These are phyloP conservation scores for Pythium sp. DNA, from an alignment of 352 stramenopile genomes.

Conservation along the genomic window DNA sequence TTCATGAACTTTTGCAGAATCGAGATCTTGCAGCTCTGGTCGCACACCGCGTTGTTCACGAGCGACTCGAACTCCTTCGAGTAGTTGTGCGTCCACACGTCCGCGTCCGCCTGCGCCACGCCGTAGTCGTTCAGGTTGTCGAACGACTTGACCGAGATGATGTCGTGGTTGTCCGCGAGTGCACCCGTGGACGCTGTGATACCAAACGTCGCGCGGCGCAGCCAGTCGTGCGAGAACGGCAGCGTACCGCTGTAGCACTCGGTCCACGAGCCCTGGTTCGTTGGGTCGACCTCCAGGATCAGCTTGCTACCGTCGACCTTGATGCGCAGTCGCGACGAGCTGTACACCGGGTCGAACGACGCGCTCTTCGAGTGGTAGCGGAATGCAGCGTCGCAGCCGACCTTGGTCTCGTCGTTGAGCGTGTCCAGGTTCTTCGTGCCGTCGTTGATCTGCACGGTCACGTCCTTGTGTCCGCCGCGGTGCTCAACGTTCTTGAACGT, in stretches of 20 bases:
- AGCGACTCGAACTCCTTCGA: slow-evolving; percentile 78
- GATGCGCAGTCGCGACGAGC: slow-evolving; percentile 60
- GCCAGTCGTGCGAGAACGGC: slow-evolving; percentile 66
- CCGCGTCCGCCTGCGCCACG: slow-evolving; percentile 52
- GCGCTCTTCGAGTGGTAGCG: slow-evolving; percentile 73
- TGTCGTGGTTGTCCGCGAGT: slow-evolving; percentile 83
- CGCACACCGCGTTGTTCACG: slow-evolving; percentile 53
- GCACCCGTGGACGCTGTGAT: slow-evolving; percentile 75
- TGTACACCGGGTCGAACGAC: slow-evolving; percentile 71
- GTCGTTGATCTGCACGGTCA: slow-evolving; percentile 79
- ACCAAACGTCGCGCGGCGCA: slow-evolving; percentile 57
- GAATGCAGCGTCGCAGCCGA: slow-evolving; percentile 74
- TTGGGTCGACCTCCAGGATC: slow-evolving; percentile 62
- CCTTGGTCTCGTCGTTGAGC: slow-evolving; percentile 68
- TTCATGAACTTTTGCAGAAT: slow-evolving; percentile 79
- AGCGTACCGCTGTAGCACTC: slow-evolving; percentile 66
- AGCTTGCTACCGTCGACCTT: slow-evolving; percentile 54
- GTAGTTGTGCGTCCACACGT: slow-evolving; percentile 82
- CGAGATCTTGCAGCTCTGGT: slow-evolving; percentile 79
- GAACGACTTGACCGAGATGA: slow-evolving; percentile 65
- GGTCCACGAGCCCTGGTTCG: slow-evolving; percentile 49
- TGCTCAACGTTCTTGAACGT: slow-evolving; percentile 83
- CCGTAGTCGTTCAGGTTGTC: slow-evolving; percentile 56
- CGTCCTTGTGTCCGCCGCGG: slow-evolving; percentile 74
- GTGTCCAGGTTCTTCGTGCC: slow-evolving; percentile 64